A percentile compares a stretch with the other conserved stretches of the same genome.
These are phyloP conservation scores for Cytospora leucostoma DNA, from an alignment of 2,329 filamentous ascomycete species.

Conservation along the genomic window DNA sequence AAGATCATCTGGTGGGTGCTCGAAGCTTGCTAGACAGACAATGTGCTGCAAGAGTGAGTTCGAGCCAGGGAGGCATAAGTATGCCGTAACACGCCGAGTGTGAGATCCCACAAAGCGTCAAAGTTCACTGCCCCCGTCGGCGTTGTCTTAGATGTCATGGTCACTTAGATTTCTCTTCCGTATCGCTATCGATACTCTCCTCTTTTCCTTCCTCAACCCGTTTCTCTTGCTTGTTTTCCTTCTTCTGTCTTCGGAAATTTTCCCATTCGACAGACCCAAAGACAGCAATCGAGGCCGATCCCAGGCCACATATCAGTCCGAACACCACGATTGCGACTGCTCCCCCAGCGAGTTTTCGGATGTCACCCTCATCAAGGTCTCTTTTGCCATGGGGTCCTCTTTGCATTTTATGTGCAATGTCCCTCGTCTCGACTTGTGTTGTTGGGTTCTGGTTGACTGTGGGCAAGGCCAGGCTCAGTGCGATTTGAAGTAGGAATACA, in stretches of 20 bases:
- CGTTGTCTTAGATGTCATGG: conserved; percentile 4
- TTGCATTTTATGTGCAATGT: background rate
- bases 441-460: background rate
- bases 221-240: conserved; percentile 11
- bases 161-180: conserved; percentile 6
- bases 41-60: background rate
- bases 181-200: conserved; percentile 5
- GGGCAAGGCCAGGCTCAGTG: conserved; percentile 5
- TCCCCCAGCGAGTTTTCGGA: conserved; percentile 17
- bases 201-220: background rate
- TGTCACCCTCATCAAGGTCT: background rate
- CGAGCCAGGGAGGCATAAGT: no score
- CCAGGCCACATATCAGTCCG: conserved; percentile 21
- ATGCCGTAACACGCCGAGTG: background rate
- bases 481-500: conserved; percentile 1
- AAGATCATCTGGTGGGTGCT: background rate
- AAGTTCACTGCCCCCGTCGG: background rate
- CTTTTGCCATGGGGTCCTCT: background rate
- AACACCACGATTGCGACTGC: conserved; percentile 13
- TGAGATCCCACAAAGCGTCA: background rate
- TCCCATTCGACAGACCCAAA: conserved; percentile 23
- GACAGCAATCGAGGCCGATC: conserved; percentile 23
- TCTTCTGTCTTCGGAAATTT: conserved; percentile 13
- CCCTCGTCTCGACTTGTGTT: background rate
- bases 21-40: background rate